Evolutionary conservation across 257 asterid species (phyloP).

Genomic region (Scutellaria baicalensis): DNA sequence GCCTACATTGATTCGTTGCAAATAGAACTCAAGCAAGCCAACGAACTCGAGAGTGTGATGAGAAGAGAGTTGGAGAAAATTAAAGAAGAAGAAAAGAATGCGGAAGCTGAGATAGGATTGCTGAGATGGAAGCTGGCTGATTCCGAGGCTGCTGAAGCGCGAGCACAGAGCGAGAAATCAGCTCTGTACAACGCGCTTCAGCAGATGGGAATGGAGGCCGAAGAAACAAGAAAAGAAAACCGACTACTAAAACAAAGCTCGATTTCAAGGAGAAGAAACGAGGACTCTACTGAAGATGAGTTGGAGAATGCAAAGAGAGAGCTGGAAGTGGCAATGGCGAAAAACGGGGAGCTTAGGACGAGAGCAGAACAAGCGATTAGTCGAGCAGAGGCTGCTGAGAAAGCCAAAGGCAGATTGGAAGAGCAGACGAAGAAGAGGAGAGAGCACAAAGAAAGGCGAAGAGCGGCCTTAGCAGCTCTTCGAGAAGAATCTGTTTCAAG

Average conservation of each 20-base stretch:
- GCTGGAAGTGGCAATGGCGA: slow-evolving; percentile 29
- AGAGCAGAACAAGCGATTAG: slow-evolving; percentile 75
- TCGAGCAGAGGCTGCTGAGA: slow-evolving; percentile 81
- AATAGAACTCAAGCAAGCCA: slow-evolving; percentile 26
- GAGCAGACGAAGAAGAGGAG: slow-evolving; percentile 45
- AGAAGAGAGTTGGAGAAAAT: slow-evolving; percentile 27
- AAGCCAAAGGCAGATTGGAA: slow-evolving; percentile 40
- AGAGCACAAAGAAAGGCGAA: slow-evolving; percentile 43
- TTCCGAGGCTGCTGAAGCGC: slow-evolving; percentile 40
- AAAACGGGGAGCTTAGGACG: slow-evolving; percentile 47
- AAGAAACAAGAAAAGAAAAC: slow-evolving; percentile 38
- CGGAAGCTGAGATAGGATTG: slow-evolving; percentile 38
- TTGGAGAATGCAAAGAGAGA: slow-evolving; percentile 33
- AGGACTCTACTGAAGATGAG: background rate
- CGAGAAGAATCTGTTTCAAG: slow-evolving; percentile 41
- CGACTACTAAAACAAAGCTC: slow-evolving; percentile 18
- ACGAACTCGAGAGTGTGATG: slow-evolving; percentile 23
- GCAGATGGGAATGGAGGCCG: slow-evolving; percentile 45
- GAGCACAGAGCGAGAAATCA: slow-evolving; percentile 36
- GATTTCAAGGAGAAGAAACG: background rate
- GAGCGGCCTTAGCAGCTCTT: slow-evolving; percentile 45
- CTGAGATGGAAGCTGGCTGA: slow-evolving; percentile 41
- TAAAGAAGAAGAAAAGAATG: slow-evolving; percentile 33
- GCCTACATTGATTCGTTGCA: slow-evolving; percentile 18
- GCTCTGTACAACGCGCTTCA: slow-evolving; percentile 40